Conservation (phyloP, 164 flowering plant genomes). For the Macadamia tetraphylla region DNA sequence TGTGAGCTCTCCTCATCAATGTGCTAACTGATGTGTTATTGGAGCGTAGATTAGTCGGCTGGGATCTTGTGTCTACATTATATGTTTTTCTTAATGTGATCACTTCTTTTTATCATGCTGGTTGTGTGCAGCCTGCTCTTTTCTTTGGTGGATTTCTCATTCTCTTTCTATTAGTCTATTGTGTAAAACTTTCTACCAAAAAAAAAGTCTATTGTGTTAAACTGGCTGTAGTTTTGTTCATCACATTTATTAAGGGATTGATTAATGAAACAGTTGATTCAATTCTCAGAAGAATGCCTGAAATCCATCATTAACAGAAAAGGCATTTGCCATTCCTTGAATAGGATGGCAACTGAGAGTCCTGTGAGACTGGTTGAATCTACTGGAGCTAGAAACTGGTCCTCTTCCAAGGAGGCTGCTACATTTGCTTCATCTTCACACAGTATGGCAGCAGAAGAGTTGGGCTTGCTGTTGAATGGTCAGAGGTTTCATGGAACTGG, state of each 20-base stretch:
- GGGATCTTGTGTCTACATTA: too few relatives aligned
- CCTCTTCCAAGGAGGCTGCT: slow-evolving; percentile 37
- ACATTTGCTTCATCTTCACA: slow-evolving; percentile 30
- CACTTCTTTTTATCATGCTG: too few relatives aligned
- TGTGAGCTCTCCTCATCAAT: too few relatives aligned
- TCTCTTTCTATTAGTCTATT: background rate
- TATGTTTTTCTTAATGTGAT: too few relatives aligned
- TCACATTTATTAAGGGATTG: background rate
- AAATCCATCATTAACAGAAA: background rate
- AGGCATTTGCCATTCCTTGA: slow-evolving; percentile 3
- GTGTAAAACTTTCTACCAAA: background rate
- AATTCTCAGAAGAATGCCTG: slow-evolving; percentile 11
- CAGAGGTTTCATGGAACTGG: slow-evolving; percentile 33
- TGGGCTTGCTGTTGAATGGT: slow-evolving; percentile 50
- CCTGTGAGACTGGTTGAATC: slow-evolving; percentile 61
- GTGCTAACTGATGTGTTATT: too few relatives aligned
- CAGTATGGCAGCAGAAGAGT: slow-evolving; percentile 48
- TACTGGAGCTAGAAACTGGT: slow-evolving; percentile 42
- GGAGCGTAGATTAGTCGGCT: too few relatives aligned
- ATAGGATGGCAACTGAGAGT: slow-evolving; percentile 73
- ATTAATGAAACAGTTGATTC: background rate
- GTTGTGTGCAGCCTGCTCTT: background rate
- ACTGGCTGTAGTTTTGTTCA: background rate
- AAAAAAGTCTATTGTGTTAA: background rate
- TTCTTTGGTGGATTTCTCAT: too few relatives aligned